These are phyloP conservation scores for Salix udensis DNA, from an alignment of 345 rosid genomes.

Conservation along the genomic window DNA sequence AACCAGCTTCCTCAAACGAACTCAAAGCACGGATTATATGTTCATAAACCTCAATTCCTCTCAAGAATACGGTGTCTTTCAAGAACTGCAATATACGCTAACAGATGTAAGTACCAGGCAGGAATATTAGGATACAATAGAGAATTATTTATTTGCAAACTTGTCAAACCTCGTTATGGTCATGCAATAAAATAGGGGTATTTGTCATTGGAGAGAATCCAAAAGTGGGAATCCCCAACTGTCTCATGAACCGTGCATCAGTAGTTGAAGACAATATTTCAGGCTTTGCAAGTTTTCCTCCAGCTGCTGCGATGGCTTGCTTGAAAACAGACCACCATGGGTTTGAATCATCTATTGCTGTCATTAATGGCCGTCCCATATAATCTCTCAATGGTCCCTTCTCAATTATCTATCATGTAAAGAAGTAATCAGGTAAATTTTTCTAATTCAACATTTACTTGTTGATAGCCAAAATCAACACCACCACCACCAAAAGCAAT, in stretches of 20 bases:
- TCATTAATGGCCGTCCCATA: constrained; percentile 58
- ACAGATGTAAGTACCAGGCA: not conserved
- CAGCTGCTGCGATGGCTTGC: constrained; percentile 60
- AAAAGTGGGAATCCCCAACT: constrained; percentile 64
- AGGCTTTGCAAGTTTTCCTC: constrained; percentile 75
- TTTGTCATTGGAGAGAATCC: constrained; percentile 90
- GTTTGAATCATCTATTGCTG: constrained; percentile 65
- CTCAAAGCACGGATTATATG: constrained; percentile 63
- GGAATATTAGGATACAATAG: constrained; percentile 4
- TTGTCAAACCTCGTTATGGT: constrained; percentile 77
- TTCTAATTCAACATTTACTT: not conserved
- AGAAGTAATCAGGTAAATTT: not conserved
- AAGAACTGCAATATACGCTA: constrained; percentile 45
- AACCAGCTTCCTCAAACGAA: constrained; percentile 45
- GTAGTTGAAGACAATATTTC: constrained; percentile 89
- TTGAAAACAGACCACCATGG: constrained; percentile 89
- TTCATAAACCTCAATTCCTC: constrained; percentile 76
- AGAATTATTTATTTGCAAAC: constrained; percentile 2
- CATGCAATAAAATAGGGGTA: constrained; percentile 80
- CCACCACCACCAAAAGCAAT: too few relatives aligned
- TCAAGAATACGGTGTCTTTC: constrained; percentile 63
- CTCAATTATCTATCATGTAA: constrained; percentile 42
- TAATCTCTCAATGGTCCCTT: constrained; percentile 58
- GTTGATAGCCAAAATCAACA: not conserved
- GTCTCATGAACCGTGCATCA: constrained; percentile 65